phyloP scores from a whole-genome alignment of 2,329 filamentous ascomycete species.

The Calonectria multiphialidica region DNA sequence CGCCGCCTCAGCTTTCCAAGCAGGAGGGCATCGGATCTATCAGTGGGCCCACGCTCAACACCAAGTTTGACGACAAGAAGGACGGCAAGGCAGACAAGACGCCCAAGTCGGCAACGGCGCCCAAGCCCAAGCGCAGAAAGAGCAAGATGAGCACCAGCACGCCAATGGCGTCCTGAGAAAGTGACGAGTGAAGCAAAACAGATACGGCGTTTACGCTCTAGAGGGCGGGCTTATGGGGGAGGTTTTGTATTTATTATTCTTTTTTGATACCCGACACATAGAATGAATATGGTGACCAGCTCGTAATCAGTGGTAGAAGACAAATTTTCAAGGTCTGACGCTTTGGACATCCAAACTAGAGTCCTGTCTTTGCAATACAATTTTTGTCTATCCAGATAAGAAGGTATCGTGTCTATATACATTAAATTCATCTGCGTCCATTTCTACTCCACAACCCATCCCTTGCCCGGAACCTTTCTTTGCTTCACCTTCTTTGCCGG shows the following conservation, averaged over 20 bases:
- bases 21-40: conserved; percentile 50
- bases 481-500: conserved; percentile 88
- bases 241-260: conserved; percentile 28
- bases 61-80: conserved; percentile 59
- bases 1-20: conserved; percentile 47
- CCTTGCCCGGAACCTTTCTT: conserved; percentile 76
- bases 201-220: conserved; percentile 3
- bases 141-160: conserved; percentile 58
- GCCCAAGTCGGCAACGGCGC: conserved; percentile 54
- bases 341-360: neutral
- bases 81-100: conserved; percentile 61
- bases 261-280: conserved; percentile 42
- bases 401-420: conserved; percentile 40
- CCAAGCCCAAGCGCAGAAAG: conserved; percentile 62
- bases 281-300: neutral
- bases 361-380: neutral
- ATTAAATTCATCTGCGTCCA: neutral
- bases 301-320: too few relatives aligned
- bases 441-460: conserved; percentile 76
- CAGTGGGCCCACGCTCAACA: conserved; percentile 53
- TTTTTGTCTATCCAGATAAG: conserved; percentile 23
- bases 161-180: conserved; percentile 45
- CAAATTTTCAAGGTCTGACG: neutral
- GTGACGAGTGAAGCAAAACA: neutral
- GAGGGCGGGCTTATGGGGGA: neutral